A percentile compares a stretch with the other conserved stretches of the same genome.
Evolutionary conservation across 306 rosid genomes (phyloP).

Genomic region (Prunus dulcis): DNA sequence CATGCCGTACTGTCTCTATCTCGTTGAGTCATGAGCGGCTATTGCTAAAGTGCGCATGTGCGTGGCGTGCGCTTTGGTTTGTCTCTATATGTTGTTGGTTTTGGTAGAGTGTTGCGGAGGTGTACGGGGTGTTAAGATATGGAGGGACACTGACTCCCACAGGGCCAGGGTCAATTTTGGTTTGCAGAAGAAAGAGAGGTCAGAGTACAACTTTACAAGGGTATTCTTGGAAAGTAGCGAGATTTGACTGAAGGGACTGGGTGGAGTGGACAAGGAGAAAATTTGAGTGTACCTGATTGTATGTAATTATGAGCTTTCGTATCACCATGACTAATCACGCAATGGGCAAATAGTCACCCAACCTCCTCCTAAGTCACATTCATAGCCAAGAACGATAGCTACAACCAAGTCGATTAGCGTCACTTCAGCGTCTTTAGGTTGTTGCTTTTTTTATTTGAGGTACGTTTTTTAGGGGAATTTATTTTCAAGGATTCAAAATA

Average conservation of each 20-base stretch:
- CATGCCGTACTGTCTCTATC: not conserved
- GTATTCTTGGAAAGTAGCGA: not conserved
- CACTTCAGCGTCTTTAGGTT: too few relatives aligned
- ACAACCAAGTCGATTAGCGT: too few relatives aligned
- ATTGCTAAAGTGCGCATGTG: not conserved
- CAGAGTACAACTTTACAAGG: not conserved
- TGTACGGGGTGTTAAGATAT: not conserved
- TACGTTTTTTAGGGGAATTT: rapidly evolving
- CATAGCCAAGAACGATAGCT: too few relatives aligned
- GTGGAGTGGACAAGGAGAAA: not conserved
- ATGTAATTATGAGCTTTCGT: too few relatives aligned
- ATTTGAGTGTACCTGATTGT: not conserved
- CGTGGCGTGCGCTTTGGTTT: not conserved
- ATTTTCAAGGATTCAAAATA: rapidly evolving
- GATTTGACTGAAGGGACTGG: not conserved
- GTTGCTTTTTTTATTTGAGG: too few relatives aligned
- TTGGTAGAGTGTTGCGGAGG: not conserved
- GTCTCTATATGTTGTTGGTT: not conserved
- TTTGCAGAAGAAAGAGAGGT: not conserved
- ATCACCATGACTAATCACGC: too few relatives aligned
- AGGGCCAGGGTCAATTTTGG: not conserved
- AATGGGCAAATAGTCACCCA: too few relatives aligned
- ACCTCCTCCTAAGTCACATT: too few relatives aligned
- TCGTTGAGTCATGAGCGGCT: not conserved
- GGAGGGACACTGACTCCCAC: not conserved